These are phyloP conservation scores for Colletotrichum tamarilloi DNA, from an alignment of 2,329 filamentous ascomycete genomes.

Conservation along the genomic window DNA sequence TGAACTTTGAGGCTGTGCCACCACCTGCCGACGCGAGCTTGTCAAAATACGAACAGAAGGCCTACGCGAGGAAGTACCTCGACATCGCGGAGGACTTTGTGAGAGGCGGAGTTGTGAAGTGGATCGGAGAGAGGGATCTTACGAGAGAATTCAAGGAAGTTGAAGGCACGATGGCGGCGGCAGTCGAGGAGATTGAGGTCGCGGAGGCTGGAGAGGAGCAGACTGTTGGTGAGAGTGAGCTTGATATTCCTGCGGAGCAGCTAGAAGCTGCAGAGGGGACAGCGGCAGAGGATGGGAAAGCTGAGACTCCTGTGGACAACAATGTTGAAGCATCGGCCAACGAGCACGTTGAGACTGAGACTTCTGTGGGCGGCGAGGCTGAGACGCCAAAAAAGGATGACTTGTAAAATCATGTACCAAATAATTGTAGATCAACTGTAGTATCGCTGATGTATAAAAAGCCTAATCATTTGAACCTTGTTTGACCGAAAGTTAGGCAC, in stretches of 20 bases:
- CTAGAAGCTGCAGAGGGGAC: too few species aligned
- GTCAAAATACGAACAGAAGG: neutral
- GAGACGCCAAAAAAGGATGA: neutral
- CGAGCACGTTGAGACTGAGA: too few species aligned
- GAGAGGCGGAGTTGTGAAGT: slow-evolving; percentile 12
- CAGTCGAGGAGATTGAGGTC: neutral
- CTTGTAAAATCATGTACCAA: slow-evolving; percentile 4
- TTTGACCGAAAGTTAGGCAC: neutral
- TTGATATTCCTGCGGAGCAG: neutral
- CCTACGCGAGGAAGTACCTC: neutral
- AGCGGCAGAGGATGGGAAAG: neutral
- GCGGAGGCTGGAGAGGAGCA: neutral
- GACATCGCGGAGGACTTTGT: slow-evolving; percentile 2
- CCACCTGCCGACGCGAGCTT: neutral
- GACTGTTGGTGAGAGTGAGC: neutral
- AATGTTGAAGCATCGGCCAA: neutral
- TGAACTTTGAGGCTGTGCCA: slow-evolving; percentile 52
- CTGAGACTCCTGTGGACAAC: neutral
- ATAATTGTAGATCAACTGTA: slow-evolving; percentile 13
- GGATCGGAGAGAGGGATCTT: slow-evolving; percentile 21
- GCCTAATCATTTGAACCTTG: neutral
- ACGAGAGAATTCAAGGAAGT: neutral
- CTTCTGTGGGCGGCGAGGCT: neutral
- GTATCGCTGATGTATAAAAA: slow-evolving; percentile 3
- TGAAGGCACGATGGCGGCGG: neutral